These are phyloP conservation scores for Irineochytrium annulatum DNA, from an alignment of 192 early-diverging fungal genomes.

Conservation along the genomic window DNA sequence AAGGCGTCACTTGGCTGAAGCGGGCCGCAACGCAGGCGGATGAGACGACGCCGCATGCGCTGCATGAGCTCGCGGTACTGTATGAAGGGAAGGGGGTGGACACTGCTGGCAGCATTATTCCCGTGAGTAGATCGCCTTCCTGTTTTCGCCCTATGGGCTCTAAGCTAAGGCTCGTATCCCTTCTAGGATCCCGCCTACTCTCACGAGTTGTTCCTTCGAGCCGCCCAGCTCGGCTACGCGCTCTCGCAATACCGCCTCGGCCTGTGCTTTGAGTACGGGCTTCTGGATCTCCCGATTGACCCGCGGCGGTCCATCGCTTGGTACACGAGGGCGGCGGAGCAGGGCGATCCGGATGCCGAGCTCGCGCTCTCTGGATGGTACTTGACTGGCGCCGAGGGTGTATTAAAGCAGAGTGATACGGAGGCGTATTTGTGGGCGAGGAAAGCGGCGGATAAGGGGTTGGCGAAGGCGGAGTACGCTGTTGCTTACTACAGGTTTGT, in stretches of 20 bases:
- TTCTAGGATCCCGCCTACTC: slow-evolving; percentile 77
- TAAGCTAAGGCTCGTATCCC: no score
- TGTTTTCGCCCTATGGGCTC: neutral
- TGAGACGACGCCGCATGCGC: slow-evolving; percentile 82
- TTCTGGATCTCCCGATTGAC: slow-evolving; percentile 78
- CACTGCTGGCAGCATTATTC: slow-evolving; percentile 32
- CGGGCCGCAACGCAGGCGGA: slow-evolving; percentile 87
- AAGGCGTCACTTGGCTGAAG: slow-evolving; percentile 93
- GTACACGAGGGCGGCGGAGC: slow-evolving; percentile 92
- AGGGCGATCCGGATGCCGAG: slow-evolving; percentile 85
- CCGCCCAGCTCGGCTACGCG: slow-evolving; percentile 88
- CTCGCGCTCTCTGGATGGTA: slow-evolving; percentile 97
- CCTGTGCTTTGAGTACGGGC: slow-evolving; percentile 91
- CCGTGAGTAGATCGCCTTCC: neutral
- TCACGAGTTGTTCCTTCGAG: slow-evolving; percentile 87
- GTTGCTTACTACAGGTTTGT: slow-evolving; percentile 80
- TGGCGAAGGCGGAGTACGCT: slow-evolving; percentile 94
- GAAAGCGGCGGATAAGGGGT: slow-evolving; percentile 90
- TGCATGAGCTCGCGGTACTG: slow-evolving; percentile 87
- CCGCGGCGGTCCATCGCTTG: slow-evolving; percentile 88
- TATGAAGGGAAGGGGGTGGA: slow-evolving; percentile 68
- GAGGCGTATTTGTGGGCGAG: slow-evolving; percentile 99
- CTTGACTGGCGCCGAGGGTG: slow-evolving; percentile 86
- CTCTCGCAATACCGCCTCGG: slow-evolving; percentile 92
- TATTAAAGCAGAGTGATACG: slow-evolving; percentile 82